Conservation (phyloP, 768 basidiomycete genomes). For the Myochromella boudieri region DNA sequence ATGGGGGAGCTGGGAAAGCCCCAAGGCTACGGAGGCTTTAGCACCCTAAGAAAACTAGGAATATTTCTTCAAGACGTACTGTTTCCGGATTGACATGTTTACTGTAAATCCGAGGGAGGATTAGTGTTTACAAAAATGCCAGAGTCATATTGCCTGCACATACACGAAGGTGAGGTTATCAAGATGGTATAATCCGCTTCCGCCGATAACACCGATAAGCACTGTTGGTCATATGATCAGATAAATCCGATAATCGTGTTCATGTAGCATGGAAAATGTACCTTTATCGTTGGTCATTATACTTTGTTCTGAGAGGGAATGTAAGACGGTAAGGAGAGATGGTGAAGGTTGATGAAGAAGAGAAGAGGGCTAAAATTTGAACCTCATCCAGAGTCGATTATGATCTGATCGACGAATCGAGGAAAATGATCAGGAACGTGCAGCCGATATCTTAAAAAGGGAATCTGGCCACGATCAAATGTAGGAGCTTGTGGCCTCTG, state of each 20-base stretch:
- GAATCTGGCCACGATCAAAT: no score
- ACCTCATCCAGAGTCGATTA: no score
- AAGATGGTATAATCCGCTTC: constrained; percentile 90
- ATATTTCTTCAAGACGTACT: constrained; percentile 38
- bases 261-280: no score
- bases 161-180: constrained; percentile 89
- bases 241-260: neutral
- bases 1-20: constrained; percentile 90
- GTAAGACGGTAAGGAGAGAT: neutral
- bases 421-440: no score
- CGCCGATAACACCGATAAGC: constrained; percentile 87
- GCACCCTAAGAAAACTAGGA: neutral
- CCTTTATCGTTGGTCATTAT: neutral
- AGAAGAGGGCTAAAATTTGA: no score
- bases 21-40: constrained; percentile 75
- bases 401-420: no score
- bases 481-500: no score
- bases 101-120: constrained; percentile 35
- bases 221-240: constrained; percentile 37
- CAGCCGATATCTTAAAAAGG: no score
- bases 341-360: no score
- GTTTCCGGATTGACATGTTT: constrained; percentile 80
- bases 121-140: neutral
- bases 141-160: constrained; percentile 37
- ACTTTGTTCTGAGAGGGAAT: neutral